These are phyloP conservation scores for Hermanozyma aechmeae DNA, from an alignment of 805 yeast species.

Conservation along the genomic window DNA sequence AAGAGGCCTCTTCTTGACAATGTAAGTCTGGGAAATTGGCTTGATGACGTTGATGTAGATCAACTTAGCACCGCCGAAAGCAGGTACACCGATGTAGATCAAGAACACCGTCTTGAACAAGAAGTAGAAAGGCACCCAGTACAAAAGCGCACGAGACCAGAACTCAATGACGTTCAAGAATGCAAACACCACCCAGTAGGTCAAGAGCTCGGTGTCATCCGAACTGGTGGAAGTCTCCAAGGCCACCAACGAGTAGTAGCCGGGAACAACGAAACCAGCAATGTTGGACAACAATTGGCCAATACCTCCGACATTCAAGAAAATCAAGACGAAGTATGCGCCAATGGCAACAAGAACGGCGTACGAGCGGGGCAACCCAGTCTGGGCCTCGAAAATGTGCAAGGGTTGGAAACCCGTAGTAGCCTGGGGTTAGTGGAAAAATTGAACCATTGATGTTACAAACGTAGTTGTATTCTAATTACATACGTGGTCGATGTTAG, in stretches of 20 bases:
- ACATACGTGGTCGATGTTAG: slow-evolving; percentile 11
- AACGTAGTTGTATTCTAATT: slow-evolving; percentile 4
- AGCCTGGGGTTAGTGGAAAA: slow-evolving; percentile 17
- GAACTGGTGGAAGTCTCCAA: slow-evolving; percentile 55
- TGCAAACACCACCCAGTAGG: slow-evolving; percentile 99
- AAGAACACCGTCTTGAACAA: slow-evolving; percentile 83
- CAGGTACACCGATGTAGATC: slow-evolving; percentile 81
- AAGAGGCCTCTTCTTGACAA: slow-evolving; percentile 17
- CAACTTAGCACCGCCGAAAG: slow-evolving; percentile 74
- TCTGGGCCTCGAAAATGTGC: slow-evolving; percentile 28
- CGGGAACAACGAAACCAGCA: slow-evolving; percentile 86
- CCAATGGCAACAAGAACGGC: slow-evolving; percentile 58
- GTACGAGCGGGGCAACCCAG: slow-evolving; percentile 77
- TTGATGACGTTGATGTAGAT: slow-evolving; percentile 58
- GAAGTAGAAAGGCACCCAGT: slow-evolving; percentile 97
- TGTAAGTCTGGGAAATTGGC: slow-evolving; percentile 49
- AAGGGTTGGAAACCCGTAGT: slow-evolving; percentile 22
- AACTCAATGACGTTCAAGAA: slow-evolving; percentile 85
- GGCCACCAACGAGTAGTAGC: slow-evolving; percentile 80
- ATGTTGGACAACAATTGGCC: slow-evolving; percentile 91
- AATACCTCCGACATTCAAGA: slow-evolving; percentile 87
- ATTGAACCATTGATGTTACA: too few species aligned
- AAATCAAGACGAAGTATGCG: slow-evolving; percentile 66
- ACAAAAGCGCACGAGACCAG: slow-evolving; percentile 88
- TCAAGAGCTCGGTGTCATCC: slow-evolving; percentile 83